Percentiles rank a stretch among this genome's conserved stretches.
These are phyloP conservation scores for Vaccinium darrowii DNA, from an alignment of 148 eudicot genomes.

Conservation along the genomic window DNA sequence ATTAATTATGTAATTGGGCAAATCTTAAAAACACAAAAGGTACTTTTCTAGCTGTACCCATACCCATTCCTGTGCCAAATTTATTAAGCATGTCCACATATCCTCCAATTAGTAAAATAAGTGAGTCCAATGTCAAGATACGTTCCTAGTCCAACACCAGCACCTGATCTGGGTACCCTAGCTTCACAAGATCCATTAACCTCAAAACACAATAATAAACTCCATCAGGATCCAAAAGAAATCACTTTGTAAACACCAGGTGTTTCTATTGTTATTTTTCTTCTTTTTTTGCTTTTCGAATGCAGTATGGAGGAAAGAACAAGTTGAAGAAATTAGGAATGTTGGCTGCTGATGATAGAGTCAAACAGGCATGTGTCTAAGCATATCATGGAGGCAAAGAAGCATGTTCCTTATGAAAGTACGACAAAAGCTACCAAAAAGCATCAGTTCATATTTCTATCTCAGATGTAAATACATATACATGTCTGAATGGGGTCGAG, in stretches of 20 bases:
- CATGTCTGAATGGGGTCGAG: neutral
- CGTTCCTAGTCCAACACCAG: neutral
- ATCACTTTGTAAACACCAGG: neutral
- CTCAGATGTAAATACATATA: neutral
- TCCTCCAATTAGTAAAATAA: neutral
- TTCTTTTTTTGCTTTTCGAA: neutral
- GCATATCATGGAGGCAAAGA: constrained; percentile 2
- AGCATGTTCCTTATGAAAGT: constrained; percentile 8
- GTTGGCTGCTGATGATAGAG: neutral
- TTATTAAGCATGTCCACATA: neutral
- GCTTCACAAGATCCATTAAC: neutral
- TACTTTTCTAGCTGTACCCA: neutral
- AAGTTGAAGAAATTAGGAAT: neutral
- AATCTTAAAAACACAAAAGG: neutral
- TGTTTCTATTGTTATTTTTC: neutral
- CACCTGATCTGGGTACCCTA: neutral
- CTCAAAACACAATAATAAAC: neutral
- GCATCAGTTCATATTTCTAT: neutral
- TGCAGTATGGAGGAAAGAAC: neutral
- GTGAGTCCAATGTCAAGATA: neutral
- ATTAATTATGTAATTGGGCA: neutral
- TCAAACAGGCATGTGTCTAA: neutral
- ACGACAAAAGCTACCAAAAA: neutral
- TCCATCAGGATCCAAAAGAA: neutral
- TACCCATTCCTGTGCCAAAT: neutral